Percentiles rank a stretch among this genome's conserved stretches.
These are phyloP conservation scores for Penicillium lagena DNA, from an alignment of 495 filamentous ascomycete genomes.

Conservation along the genomic window DNA sequence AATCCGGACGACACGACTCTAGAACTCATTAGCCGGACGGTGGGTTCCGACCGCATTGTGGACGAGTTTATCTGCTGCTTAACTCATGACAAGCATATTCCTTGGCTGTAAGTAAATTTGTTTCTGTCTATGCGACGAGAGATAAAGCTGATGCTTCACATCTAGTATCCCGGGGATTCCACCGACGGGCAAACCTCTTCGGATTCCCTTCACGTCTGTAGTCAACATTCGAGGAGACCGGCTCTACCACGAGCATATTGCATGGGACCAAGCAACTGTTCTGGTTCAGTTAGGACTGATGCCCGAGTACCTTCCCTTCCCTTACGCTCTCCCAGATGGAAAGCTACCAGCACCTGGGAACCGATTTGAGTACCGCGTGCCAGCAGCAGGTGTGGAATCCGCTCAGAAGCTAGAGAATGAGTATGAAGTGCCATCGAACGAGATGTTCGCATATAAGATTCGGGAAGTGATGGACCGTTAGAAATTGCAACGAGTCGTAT, in stretches of 20 bases:
- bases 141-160: slow-evolving; percentile 38
- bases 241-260: slow-evolving; percentile 73
- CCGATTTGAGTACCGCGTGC: slow-evolving; percentile 57
- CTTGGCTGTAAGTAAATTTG: slow-evolving; percentile 55
- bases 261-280: slow-evolving; percentile 79
- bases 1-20: slow-evolving; percentile 60
- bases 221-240: slow-evolving; percentile 72
- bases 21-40: slow-evolving; percentile 65
- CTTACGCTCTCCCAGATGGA: slow-evolving; percentile 43
- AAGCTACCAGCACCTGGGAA: slow-evolving; percentile 28
- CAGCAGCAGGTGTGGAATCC: slow-evolving; percentile 57
- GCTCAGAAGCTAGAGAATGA: slow-evolving; percentile 61
- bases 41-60: slow-evolving; percentile 51
- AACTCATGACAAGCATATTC: slow-evolving; percentile 60
- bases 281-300: slow-evolving; percentile 68
- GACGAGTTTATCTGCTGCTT: slow-evolving; percentile 54
- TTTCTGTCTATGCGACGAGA: slow-evolving; percentile 28
- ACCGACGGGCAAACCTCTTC: slow-evolving; percentile 57
- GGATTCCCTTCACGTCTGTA: slow-evolving; percentile 64
- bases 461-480: slow-evolving; percentile 11
- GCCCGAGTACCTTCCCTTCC: slow-evolving; percentile 53
- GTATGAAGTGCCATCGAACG: slow-evolving; percentile 52
- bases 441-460: slow-evolving; percentile 45
- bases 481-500: neutral
- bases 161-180: slow-evolving; percentile 59